phyloP scores from a whole-genome alignment of 1,284 basidiomycete genomes.

The Gastroboletus turbinatus region DNA sequence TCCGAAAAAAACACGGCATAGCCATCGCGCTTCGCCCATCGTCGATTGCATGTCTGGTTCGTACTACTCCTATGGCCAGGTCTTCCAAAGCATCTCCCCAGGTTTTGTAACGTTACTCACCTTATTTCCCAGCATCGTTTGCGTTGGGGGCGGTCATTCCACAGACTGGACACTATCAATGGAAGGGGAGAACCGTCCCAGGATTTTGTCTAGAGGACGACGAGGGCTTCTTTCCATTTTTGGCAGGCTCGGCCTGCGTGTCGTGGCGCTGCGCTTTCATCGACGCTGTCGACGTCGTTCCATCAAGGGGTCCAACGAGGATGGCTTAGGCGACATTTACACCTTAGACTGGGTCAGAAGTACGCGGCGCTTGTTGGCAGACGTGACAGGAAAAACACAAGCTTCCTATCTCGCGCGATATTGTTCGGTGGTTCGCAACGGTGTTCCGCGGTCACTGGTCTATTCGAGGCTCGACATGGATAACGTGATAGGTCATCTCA shows the following conservation, averaged over 20 bases:
- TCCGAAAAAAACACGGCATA: background rate
- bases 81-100: background rate
- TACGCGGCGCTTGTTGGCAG: background rate
- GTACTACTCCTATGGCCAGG: background rate
- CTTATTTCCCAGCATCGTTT: background rate
- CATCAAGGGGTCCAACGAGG: background rate
- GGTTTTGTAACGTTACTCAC: background rate
- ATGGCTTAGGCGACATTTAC: background rate
- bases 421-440: background rate
- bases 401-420: background rate
- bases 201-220: background rate
- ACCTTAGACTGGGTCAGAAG: background rate
- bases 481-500: background rate
- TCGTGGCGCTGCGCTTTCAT: background rate
- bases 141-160: background rate
- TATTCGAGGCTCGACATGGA: background rate
- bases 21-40: too few relatives aligned
- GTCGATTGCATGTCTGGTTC: background rate
- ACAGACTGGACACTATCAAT: background rate
- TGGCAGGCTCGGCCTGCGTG: background rate
- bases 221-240: background rate
- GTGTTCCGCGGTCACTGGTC: background rate
- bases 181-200: too few relatives aligned
- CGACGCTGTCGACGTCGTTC: background rate
- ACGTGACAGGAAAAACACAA: background rate